A percentile compares a stretch with the other conserved stretches of the same genome.
Evolutionary conservation across 2,329 filamentous ascomycete genomes (phyloP).

Genomic region (Aspergillus alliaceus): DNA sequence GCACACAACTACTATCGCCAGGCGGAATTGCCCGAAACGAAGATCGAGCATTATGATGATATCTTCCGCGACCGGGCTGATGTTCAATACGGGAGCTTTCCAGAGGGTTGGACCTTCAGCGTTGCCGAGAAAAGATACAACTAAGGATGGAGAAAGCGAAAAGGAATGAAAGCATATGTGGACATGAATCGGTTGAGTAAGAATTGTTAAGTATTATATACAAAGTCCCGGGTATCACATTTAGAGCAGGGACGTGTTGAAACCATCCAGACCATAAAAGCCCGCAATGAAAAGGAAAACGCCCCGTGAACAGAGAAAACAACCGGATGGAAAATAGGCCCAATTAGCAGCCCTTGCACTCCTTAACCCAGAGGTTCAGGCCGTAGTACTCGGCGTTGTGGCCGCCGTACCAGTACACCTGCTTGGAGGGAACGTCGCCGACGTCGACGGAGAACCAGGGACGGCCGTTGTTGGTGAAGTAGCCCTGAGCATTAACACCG

Average conservation of each 20-base stretch:
- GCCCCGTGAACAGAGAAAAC: no score
- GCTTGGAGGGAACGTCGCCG: slow-evolving; percentile 19
- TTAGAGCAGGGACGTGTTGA: neutral
- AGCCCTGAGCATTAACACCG: slow-evolving; percentile 25
- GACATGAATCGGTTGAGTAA: no score
- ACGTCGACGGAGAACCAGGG: slow-evolving; percentile 28
- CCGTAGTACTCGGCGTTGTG: slow-evolving; percentile 22
- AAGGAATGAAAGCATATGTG: no score
- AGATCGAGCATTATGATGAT: slow-evolving; percentile 31
- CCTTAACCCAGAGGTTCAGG: slow-evolving; percentile 26
- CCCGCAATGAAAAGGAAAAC: neutral
- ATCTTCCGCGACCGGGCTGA: slow-evolving; percentile 28
- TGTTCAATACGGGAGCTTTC: slow-evolving; percentile 26
- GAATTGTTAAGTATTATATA: neutral
- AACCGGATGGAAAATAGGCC: no score
- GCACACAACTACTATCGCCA: slow-evolving; percentile 28
- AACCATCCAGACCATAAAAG: neutral
- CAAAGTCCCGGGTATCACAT: neutral
- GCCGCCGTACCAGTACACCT: slow-evolving; percentile 27
- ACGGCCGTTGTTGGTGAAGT: slow-evolving; percentile 26
- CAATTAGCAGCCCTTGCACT: slow-evolving; percentile 23
- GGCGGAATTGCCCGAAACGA: slow-evolving; percentile 27
- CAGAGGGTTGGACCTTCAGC: slow-evolving; percentile 31
- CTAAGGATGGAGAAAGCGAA: no score
- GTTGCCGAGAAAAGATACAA: slow-evolving; percentile 1